Conservation (phyloP, 2,329 filamentous ascomycete species). For the Colletotrichum godetiae region DNA sequence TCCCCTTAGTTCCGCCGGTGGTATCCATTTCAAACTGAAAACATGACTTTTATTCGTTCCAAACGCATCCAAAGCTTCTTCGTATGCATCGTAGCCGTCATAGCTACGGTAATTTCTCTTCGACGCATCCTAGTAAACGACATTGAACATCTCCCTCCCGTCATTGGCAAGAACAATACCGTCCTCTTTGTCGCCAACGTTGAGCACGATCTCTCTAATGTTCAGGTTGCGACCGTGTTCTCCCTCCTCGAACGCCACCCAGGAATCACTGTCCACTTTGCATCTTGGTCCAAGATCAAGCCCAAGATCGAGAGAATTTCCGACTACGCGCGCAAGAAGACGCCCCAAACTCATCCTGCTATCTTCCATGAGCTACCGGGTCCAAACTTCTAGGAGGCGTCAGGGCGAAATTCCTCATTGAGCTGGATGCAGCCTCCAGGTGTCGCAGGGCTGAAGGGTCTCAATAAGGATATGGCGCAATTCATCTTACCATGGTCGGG, state of each 20-base stretch:
- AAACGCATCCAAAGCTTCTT: neutral
- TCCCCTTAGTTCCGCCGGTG: neutral
- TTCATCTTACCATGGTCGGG: conserved; percentile 44
- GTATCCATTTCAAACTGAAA: neutral
- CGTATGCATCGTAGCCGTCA: neutral
- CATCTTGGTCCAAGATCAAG: conserved; percentile 42
- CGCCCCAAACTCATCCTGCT: conserved; percentile 34
- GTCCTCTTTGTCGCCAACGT: conserved; percentile 48
- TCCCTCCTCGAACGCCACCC: conserved; percentile 47
- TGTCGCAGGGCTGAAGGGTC: conserved; percentile 28
- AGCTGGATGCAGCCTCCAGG: conserved; percentile 38
- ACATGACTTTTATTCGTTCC: neutral
- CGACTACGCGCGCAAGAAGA: conserved; percentile 33
- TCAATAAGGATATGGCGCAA: conserved; percentile 35
- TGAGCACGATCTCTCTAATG: conserved; percentile 49
- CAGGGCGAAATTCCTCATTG: conserved; percentile 31
- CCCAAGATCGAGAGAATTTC: conserved; percentile 32
- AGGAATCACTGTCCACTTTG: conserved; percentile 48
- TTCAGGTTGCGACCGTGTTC: conserved; percentile 48
- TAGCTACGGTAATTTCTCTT: conserved; percentile 1
- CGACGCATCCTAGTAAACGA: neutral
- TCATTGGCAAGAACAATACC: conserved; percentile 42
- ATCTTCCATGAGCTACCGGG: conserved; percentile 42
- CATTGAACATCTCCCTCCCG: neutral
- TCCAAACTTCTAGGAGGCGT: conserved; percentile 36